Conservation (phyloP, 352 stramenopile genomes). For the Phytophthora tubulina region DNA sequence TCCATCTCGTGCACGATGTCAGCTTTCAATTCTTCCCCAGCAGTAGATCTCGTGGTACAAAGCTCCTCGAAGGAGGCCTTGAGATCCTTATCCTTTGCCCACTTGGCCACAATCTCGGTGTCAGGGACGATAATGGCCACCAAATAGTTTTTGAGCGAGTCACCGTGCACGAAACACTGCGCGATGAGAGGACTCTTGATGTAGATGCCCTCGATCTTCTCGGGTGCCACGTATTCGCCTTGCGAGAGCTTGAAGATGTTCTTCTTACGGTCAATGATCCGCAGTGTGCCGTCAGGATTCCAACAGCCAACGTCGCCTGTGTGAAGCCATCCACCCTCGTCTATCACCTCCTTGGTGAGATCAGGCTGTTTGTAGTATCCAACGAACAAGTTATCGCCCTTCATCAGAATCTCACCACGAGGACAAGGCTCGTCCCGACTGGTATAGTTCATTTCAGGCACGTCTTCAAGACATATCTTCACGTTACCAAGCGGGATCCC, state of each 20-base stretch:
- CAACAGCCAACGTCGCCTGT: conserved; percentile 97
- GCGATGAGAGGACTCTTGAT: conserved; percentile 91
- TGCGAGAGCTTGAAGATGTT: conserved; percentile 95
- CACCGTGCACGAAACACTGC: conserved; percentile 95
- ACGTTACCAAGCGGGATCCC: conserved; percentile 85
- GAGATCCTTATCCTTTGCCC: conserved; percentile 65
- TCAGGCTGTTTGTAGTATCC: conserved; percentile 97
- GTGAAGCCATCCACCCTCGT: conserved; percentile 96
- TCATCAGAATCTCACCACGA: conserved; percentile 88
- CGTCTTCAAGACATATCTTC: conserved; percentile 94
- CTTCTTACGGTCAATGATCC: conserved; percentile 94
- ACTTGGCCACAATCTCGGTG: conserved; percentile 84
- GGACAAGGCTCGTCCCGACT: conserved; percentile 59
- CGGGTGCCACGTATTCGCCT: conserved; percentile 96
- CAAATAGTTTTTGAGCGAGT: conserved; percentile 94
- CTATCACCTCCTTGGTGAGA: conserved; percentile 91
- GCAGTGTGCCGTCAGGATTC: conserved; percentile 92
- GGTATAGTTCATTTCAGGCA: conserved; percentile 97
- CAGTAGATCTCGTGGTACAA: conserved; percentile 8
- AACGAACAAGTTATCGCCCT: conserved; percentile 83
- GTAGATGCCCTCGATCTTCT: conserved; percentile 98
- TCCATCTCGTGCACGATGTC: conserved; percentile 87
- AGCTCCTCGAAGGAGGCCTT: conserved; percentile 40
- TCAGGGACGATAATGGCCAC: conserved; percentile 96
- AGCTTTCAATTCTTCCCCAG: conserved; percentile 40